Conservation (phyloP, 2,329 filamentous ascomycete genomes). For the Trichoderma lentiforme region DNA sequence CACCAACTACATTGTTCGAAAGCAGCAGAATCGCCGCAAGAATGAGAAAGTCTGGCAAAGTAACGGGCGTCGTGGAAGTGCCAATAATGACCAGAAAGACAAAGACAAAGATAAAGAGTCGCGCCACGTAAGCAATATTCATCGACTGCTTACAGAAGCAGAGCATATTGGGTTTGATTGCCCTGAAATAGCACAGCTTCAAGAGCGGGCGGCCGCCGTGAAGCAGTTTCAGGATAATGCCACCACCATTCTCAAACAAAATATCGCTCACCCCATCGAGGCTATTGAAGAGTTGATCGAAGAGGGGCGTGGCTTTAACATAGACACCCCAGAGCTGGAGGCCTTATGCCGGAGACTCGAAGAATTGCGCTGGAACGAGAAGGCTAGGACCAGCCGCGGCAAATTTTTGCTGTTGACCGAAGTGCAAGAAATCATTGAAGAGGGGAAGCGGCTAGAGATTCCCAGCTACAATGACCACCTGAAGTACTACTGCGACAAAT, state of each 20-base stretch:
- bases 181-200: slow-evolving; percentile 80
- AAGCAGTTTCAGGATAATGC: slow-evolving; percentile 79
- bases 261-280: slow-evolving; percentile 59
- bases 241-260: slow-evolving; percentile 64
- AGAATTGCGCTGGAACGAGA: slow-evolving; percentile 84
- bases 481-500: slow-evolving; percentile 70
- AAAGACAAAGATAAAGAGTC: slow-evolving; percentile 62
- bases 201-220: slow-evolving; percentile 82
- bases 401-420: slow-evolving; percentile 71
- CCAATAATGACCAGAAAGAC: slow-evolving; percentile 47
- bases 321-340: slow-evolving; percentile 87
- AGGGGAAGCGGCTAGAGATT: slow-evolving; percentile 74
- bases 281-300: slow-evolving; percentile 91
- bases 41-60: slow-evolving; percentile 84
- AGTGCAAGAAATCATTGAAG: slow-evolving; percentile 72
- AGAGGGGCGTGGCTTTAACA: slow-evolving; percentile 81
- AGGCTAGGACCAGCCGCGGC: slow-evolving; percentile 62
- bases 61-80: slow-evolving; percentile 59
- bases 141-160: slow-evolving; percentile 77
- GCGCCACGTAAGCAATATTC: slow-evolving; percentile 84
- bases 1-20: slow-evolving; percentile 91
- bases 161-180: slow-evolving; percentile 90
- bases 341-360: slow-evolving; percentile 75
- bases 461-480: slow-evolving; percentile 78
- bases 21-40: slow-evolving; percentile 95